Percentiles rank a stretch among this genome's conserved stretches.
Evolutionary conservation across 2,329 filamentous ascomycete genomes (phyloP).

Genomic region (Leptodontidium sp.): DNA sequence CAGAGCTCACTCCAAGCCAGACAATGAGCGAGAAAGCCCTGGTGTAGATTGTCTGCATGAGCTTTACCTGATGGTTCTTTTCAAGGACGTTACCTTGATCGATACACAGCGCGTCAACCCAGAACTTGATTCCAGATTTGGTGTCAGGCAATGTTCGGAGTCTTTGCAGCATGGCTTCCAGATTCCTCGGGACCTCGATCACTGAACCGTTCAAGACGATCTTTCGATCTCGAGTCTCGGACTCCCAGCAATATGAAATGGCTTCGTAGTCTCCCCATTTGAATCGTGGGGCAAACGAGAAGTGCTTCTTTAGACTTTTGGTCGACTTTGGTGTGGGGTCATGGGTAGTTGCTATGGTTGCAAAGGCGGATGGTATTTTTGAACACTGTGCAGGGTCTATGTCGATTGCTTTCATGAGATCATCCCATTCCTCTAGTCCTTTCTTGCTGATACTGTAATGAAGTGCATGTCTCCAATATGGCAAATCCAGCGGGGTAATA

Average conservation of each 20-base stretch:
- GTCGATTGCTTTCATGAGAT: neutral
- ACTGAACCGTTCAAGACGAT: conserved; percentile 9
- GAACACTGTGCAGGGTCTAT: neutral
- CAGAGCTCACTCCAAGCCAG: conserved; percentile 34
- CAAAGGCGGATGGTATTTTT: neutral
- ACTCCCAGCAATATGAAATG: conserved; percentile 26
- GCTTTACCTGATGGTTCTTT: conserved; percentile 38
- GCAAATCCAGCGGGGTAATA: neutral
- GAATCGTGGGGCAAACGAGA: conserved; percentile 12
- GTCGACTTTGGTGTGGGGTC: neutral
- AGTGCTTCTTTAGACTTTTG: neutral
- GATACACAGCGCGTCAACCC: conserved; percentile 33
- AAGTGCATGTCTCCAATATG: neutral
- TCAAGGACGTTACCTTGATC: conserved; percentile 39
- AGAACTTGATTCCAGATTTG: conserved; percentile 25
- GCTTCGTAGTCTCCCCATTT: conserved; percentile 26
- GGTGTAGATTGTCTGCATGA: conserved; percentile 40
- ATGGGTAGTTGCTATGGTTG: neutral
- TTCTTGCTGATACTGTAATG: conserved; percentile 3
- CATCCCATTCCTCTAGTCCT: neutral
- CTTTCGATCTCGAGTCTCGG: conserved; percentile 4
- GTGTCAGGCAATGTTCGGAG: conserved; percentile 15
- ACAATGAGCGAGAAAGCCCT: conserved; percentile 36
- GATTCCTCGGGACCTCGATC: conserved; percentile 20
- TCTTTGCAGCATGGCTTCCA: conserved; percentile 24